Conservation (phyloP, 1,284 basidiomycete species). For the Sanghuangporus sanghuang region DNA sequence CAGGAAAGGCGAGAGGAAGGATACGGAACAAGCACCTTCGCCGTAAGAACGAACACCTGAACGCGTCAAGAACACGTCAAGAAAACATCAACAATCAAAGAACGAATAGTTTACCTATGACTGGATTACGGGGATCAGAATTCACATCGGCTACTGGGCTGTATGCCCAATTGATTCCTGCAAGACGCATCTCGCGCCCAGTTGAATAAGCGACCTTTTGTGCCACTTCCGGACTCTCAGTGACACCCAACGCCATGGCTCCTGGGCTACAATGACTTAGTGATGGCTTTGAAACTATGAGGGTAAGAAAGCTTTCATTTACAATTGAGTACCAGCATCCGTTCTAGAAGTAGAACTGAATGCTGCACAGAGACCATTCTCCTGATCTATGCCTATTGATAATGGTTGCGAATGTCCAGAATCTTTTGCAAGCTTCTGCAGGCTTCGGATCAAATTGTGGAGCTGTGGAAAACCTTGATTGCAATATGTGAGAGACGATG, state of each 20-base stretch:
- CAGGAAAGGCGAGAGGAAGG: not conserved
- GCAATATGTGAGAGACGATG: not conserved
- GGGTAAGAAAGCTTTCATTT: conserved; percentile 21
- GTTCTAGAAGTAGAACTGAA: conserved; percentile 40
- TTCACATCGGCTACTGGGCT: conserved; percentile 69
- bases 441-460: conserved; percentile 37
- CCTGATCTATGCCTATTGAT: conserved; percentile 67
- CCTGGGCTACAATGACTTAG: conserved; percentile 45
- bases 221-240: conserved; percentile 41
- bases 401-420: conserved; percentile 51
- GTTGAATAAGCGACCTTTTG: conserved; percentile 43
- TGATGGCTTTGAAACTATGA: not conserved
- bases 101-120: conserved; percentile 47
- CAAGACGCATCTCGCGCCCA: conserved; percentile 50
- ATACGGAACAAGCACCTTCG: conserved; percentile 38
- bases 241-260: conserved; percentile 64
- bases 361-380: conserved; percentile 63
- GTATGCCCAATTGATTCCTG: conserved; percentile 66
- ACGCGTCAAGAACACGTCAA: not conserved
- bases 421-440: conserved; percentile 52
- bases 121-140: conserved; percentile 58
- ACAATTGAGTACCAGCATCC: conserved; percentile 62
- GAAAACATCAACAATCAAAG: not conserved
- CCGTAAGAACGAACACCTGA: conserved; percentile 65
- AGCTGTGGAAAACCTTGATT: conserved; percentile 46